Evolutionary conservation across 805 yeast species (phyloP).

Genomic region (Lipomyces starkeyi): DNA sequence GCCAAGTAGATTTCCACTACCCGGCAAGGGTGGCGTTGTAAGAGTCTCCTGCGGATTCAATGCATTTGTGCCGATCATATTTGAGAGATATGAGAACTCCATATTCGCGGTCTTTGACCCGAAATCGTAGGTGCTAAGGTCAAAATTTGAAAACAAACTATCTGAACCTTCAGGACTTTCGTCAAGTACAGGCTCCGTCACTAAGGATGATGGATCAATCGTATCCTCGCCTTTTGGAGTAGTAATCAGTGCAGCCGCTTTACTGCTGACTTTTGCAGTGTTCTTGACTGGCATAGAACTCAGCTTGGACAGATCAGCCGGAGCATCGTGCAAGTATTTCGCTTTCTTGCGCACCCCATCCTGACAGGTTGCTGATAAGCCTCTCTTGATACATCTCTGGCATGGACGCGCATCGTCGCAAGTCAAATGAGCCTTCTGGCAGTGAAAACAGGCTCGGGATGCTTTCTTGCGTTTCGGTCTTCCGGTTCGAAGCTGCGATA

Average conservation of each 20-base stretch:
- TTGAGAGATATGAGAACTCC: slow-evolving; percentile 47
- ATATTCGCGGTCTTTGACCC: slow-evolving; percentile 47
- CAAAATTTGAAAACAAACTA: slow-evolving; percentile 27
- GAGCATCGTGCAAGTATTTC: slow-evolving; percentile 76
- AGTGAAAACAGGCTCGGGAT: slow-evolving; percentile 85
- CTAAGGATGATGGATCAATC: slow-evolving; percentile 34
- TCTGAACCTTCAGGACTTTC: slow-evolving; percentile 28
- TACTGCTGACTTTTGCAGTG: neutral
- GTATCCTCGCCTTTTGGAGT: slow-evolving; percentile 24
- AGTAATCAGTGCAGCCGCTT: neutral
- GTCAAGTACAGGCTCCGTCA: slow-evolving; percentile 17
- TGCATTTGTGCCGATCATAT: slow-evolving; percentile 42
- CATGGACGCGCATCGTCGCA: slow-evolving; percentile 89
- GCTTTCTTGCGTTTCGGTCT: slow-evolving; percentile 66
- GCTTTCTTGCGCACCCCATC: slow-evolving; percentile 86
- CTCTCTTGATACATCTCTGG: slow-evolving; percentile 72
- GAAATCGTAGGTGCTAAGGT: slow-evolving; percentile 41
- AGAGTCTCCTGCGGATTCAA: slow-evolving; percentile 19
- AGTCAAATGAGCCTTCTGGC: slow-evolving; percentile 89
- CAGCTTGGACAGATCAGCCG: slow-evolving; percentile 41
- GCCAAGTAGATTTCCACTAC: slow-evolving; percentile 1
- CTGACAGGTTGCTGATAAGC: slow-evolving; percentile 70
- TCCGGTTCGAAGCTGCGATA: slow-evolving; percentile 45
- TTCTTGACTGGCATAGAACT: slow-evolving; percentile 1
- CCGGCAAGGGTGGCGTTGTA: slow-evolving; percentile 21